Evolutionary conservation across 768 basidiomycete genomes (phyloP).

Genomic region (Lactarius indigo): DNA sequence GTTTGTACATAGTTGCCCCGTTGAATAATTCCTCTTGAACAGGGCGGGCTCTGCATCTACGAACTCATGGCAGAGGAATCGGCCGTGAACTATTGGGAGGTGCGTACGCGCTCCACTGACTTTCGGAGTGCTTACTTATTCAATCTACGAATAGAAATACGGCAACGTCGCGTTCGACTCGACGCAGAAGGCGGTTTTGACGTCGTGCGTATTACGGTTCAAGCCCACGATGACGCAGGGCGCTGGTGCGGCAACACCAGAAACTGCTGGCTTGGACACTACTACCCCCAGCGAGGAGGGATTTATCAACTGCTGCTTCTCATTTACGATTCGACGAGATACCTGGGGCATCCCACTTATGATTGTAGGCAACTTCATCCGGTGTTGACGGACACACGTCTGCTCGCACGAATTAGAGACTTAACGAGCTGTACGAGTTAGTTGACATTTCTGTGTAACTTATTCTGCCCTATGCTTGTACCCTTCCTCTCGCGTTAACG

Average conservation of each 20-base stretch:
- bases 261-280: slow-evolving; percentile 28
- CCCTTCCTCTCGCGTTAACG: not conserved
- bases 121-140: not conserved
- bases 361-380: slow-evolving; percentile 89
- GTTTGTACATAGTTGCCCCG: not conserved
- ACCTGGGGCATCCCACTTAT: slow-evolving; percentile 85
- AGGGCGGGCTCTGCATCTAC: slow-evolving; percentile 93
- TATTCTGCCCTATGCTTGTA: not conserved
- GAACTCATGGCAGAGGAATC: slow-evolving; percentile 98
- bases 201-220: slow-evolving; percentile 82
- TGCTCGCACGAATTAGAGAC: too few species aligned
- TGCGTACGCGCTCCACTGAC: slow-evolving; percentile 31
- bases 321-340: slow-evolving; percentile 83
- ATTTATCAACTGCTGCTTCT: slow-evolving; percentile 84
- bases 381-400: slow-evolving; percentile 32
- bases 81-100: slow-evolving; percentile 98
- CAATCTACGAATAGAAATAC: slow-evolving; percentile 64
- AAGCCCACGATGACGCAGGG: slow-evolving; percentile 58
- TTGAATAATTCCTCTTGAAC: slow-evolving; percentile 9
- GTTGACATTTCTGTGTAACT: not conserved
- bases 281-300: slow-evolving; percentile 55
- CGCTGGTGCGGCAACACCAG: slow-evolving; percentile 31
- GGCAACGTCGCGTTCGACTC: slow-evolving; percentile 90
- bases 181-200: slow-evolving; percentile 89
- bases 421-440: not conserved